Percentiles rank a stretch among this genome's conserved stretches.
phyloP scores from a whole-genome alignment of 352 stramenopile genomes.

The Phytopythium oedochilum region DNA sequence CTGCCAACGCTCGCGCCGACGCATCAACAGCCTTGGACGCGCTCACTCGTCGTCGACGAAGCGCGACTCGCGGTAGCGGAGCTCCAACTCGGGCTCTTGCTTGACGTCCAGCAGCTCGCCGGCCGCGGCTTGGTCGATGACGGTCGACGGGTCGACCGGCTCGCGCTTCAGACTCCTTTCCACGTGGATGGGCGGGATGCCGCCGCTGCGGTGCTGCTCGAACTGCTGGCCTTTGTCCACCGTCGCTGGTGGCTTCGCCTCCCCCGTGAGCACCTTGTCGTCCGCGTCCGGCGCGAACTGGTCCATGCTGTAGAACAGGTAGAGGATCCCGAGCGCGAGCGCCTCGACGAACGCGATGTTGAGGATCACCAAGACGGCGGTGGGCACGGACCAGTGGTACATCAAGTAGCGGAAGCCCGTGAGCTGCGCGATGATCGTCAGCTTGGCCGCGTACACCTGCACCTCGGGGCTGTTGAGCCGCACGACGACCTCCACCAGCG shows the following conservation, averaged over 20 bases:
- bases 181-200: constrained; percentile 28
- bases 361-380: constrained; percentile 62
- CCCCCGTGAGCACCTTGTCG: constrained; percentile 6
- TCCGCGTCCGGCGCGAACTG: constrained; percentile 19
- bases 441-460: constrained; percentile 66
- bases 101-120: constrained; percentile 22
- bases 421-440: constrained; percentile 81
- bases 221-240: constrained; percentile 12
- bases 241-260: constrained; percentile 9
- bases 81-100: constrained; percentile 23
- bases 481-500: constrained; percentile 47
- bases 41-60: background rate
- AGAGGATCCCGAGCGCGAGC: constrained; percentile 58
- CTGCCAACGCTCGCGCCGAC: too few relatives aligned
- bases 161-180: constrained; percentile 36
- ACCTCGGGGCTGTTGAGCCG: constrained; percentile 62
- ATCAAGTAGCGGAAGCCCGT: constrained; percentile 79
- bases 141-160: constrained; percentile 14
- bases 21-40: background rate
- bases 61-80: background rate
- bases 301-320: constrained; percentile 56
- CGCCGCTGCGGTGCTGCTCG: constrained; percentile 12
- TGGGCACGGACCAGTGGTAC: constrained; percentile 82
- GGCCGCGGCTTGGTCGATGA: constrained; percentile 16
- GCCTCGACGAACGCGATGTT: constrained; percentile 77